Evolutionary conservation across 208 protist species (phyloP), one percentile per base, ranked within the genome.

Genomic region (Willaertia magna): DNA sequence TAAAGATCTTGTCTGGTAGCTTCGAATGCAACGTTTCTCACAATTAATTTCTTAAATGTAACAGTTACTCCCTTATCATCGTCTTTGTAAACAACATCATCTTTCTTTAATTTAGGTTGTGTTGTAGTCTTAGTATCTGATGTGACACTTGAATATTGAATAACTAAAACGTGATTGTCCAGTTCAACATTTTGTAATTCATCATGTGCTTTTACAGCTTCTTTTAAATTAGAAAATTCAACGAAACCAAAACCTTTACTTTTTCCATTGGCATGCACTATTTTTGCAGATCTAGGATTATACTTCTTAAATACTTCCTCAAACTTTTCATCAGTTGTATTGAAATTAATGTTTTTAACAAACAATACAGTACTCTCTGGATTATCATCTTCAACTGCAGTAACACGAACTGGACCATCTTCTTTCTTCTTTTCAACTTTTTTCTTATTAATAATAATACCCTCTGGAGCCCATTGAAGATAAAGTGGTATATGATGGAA

Each of bases 11-110:
- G 92, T 76, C 93, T 89, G 11, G 92, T 98, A 22, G 97, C 97
- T 90, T 99, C 97, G 90, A 99, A 99, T 3, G 98, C 95, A 16
- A 99, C 88, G 90, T 99, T 99, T 89, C 97, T 96, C 47, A 99
- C 93, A 4, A 98, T 90, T 30, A 99, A 85, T 89, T 99, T 99
- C 59, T 79, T 91, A 26, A 84, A 84, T 14, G 43, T 88, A 6
- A 47, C 94, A 87, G 61, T 86, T n/a, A 42, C 14, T 16, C 67
- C 43, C 67, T 85, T 74, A 40, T 81, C 85, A 26, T 87, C 44
- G 47, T 67, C 81, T 11, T 22, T 2, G 84, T 30, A 61, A 34
- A 39, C 48, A 40, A 49, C 74, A 43, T 39, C 46, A 43, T 51
- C 75, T 47, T 78, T 85, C 11, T 26, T 89, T n/a, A 47, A 40